These are phyloP conservation scores for Scheffersomyces parashehatae DNA, from an alignment of 1,139 yeast species.

Conservation along the genomic window DNA sequence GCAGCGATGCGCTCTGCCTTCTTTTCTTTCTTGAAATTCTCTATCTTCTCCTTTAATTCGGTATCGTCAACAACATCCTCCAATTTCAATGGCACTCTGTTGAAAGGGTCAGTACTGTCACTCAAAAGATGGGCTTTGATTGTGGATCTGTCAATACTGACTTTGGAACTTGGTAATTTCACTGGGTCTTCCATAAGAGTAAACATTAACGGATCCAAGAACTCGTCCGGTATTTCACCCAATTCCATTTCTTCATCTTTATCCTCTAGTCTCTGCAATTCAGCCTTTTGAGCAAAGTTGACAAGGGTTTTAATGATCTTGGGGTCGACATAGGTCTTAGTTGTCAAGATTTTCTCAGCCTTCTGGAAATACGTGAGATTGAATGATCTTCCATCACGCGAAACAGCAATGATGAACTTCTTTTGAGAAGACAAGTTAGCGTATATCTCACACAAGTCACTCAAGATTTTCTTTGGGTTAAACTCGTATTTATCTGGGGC, in stretches of 20 bases:
- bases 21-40: slow-evolving; percentile 52
- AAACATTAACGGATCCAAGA: slow-evolving; percentile 93
- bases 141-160: slow-evolving; percentile 85
- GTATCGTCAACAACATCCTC: slow-evolving; percentile 83
- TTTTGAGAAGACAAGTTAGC: slow-evolving; percentile 65
- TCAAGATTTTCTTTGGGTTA: slow-evolving; percentile 72
- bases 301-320: slow-evolving; percentile 53
- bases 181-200: slow-evolving; percentile 97
- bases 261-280: slow-evolving; percentile 58
- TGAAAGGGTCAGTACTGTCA: slow-evolving; percentile 97
- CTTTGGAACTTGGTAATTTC: slow-evolving; percentile 78
- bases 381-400: slow-evolving; percentile 89
- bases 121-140: slow-evolving; percentile 91
- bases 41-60: slow-evolving; percentile 64
- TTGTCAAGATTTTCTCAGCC: slow-evolving; percentile 66
- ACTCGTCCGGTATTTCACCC: slow-evolving; percentile 96
- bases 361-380: slow-evolving; percentile 62
- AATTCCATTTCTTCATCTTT: slow-evolving; percentile 83
- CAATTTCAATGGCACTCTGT: slow-evolving; percentile 82
- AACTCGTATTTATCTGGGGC: slow-evolving; percentile 84
- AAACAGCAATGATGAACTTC: slow-evolving; percentile 75
- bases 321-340: slow-evolving; percentile 53
- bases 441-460: slow-evolving; percentile 72
- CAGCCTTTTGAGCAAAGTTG: slow-evolving; percentile 64
- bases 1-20: slow-evolving; percentile 15